A percentile compares a stretch with the other conserved stretches of the same genome.
Evolutionary conservation across 169 alveolate species (phyloP).

Genomic region (Eimeria maxima): DNA sequence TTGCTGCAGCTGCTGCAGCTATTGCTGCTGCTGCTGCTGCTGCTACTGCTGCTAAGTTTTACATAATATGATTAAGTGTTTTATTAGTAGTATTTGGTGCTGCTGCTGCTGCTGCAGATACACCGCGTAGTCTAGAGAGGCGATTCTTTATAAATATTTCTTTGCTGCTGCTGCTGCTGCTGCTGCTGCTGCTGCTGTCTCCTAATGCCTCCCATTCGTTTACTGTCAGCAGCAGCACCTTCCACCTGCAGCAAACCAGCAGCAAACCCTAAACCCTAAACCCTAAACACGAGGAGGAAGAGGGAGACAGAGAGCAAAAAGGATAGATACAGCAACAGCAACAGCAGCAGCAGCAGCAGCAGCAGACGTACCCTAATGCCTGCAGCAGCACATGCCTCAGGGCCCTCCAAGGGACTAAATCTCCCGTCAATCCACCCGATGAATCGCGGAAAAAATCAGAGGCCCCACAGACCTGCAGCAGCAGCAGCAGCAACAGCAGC

Average conservation of each 20-base stretch:
- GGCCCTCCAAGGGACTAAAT: not conserved
- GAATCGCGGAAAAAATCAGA: constrained; percentile 3
- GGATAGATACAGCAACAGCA: not conserved
- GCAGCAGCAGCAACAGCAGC: constrained; percentile 38
- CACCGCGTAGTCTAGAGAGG: too few relatives aligned
- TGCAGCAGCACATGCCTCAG: constrained; percentile 23
- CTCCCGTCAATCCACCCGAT: not conserved
- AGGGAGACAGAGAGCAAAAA: not conserved
- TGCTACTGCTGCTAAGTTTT: too few relatives aligned
- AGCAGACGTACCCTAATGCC: not conserved
- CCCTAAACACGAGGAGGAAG: not conserved
- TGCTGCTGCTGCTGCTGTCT: constrained; percentile 31
- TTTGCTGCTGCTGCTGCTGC: too few relatives aligned
- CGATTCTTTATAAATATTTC: not conserved
- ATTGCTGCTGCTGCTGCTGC: too few relatives aligned
- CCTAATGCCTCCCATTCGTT: constrained; percentile 4
- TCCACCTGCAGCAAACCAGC: constrained; percentile 1
- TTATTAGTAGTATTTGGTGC: too few relatives aligned
- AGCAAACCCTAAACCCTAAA: constrained; percentile 20
- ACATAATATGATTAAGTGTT: too few relatives aligned
- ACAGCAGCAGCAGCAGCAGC: not conserved
- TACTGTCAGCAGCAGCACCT: constrained; percentile 2
- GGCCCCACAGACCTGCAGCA: constrained; percentile 28
- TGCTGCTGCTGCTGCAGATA: too few relatives aligned
- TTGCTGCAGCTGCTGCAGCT: too few relatives aligned